Evolutionary conservation across 176 grass and related monocot species (phyloP), one percentile per base, ranked within the genome.

Genomic region (Ensete glaucum): DNA sequence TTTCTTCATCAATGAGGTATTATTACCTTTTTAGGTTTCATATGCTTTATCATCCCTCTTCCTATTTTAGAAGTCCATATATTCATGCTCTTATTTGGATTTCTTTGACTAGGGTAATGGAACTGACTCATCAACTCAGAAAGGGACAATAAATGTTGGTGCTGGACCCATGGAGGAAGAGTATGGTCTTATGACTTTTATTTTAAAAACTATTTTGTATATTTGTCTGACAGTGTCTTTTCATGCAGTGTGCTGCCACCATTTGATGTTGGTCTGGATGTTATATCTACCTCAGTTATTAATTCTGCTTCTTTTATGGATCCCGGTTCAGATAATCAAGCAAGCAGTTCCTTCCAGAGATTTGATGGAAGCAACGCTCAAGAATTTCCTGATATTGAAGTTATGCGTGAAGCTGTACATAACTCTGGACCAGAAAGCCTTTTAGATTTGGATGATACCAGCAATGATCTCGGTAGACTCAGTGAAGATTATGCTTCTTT

Each of bases 1-100:
- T 29, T 78, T 99, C 77, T 54, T 80, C 54, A 86, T 99, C 27
- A 69, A 91, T 76, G 86, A 87, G 90, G 95, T 97, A 76, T 79
- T 97, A 76, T 79, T 75, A 27, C 72, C 67, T 80, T 82, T 15
- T 62, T 74, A 69, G 2, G 14, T 54, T 59, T 81, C 52, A 22
- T 62, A 74, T 56, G 10, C 15, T 71, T 23, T 6, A 51, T 81
- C 23, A 67, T 49, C 73, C 27, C 49, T 68, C 60, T 79, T 54
- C 75, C 50, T 20, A 64, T 25, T 52, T 12, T 74, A 49, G 4
- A 69, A n/a, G 73, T 84, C 1, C 20, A 43, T 50, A 50, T 72
- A 57, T 56, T 58, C 43, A 71, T 34, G 78, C 69, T 77, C 19
- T 49, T 67, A 56, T 76, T 52, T 78, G 72, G 51, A 65, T 80